Base-by-base conservation (phyloP, 176 grass and related monocot species). In the Hordeum marinum region DNA sequence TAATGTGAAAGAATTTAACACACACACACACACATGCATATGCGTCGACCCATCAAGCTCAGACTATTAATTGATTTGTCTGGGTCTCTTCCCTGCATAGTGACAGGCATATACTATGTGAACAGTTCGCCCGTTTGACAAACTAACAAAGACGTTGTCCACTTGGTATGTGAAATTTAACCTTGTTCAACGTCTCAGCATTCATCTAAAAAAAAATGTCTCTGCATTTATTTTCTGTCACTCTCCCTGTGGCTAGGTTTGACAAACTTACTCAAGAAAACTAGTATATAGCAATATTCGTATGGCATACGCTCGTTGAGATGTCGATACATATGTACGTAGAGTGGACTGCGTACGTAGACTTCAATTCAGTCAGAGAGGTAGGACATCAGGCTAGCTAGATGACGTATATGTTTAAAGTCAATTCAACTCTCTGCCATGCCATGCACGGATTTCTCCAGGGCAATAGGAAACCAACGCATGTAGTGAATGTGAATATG, bases 71-170 rank as follows among this genome's bases (percentile, higher is more conserved):
- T 84, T 63, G 26, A 34, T 73, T 87, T 84, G 80, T 62, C 61
- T 68, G 31, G 76, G 80, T 87, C 85, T 62, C 25, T 81, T 43
- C 14, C 41, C 7, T 26, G 7, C 23, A 17, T 35, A 63, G 31
- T 76, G 68, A 62, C 48, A 32, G 26, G 25, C 29, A 52, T 75
- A 8, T 23, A n/a, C n/a, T n/a, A 1, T 48, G 36, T 77, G 89
- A 87, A 83, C 60, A 80, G 80, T 87, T 75, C 89, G 52, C 37
- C 65, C 73, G 45, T 83, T 90, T 84, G 89, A 87, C 80, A 85
- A 88, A 83, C 9, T 13, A 18, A 27, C 40, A 9, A 24, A 12
- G 31, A 25, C 43, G 12, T 26, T 77, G 62, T 61, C 41, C 26
- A 27, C 76, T 77, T 79, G 66, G 20, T 79, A 65, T 60, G 18